Base-by-base conservation (phyloP, 345 rosid species). In the Brassica cretica region DNA sequence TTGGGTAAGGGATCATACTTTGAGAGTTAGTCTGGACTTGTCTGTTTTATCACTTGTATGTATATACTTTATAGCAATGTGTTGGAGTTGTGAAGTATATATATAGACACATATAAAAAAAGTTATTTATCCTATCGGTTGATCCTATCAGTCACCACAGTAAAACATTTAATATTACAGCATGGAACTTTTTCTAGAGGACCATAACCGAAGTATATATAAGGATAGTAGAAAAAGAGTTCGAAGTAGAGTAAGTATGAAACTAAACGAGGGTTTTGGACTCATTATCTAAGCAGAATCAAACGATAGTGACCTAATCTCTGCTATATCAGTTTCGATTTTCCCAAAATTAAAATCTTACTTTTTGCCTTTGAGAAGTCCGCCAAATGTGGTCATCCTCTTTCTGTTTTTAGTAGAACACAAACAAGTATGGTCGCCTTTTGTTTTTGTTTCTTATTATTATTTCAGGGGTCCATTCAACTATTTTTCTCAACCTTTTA, bases 1-100 rank as follows among this genome's bases (percentile, higher is more conserved):
- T 84, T 69, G 39, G 24, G 82, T 81, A 94, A 1, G 93, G 92
- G 62, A 94, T 83, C 98, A 94, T 93, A 19, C 11, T 61, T 33
- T 76, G 58, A 35, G 63, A 14, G 29, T 27, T 25, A 25, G 49
- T 18, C 3, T 66, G 14, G 59, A 14, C 14, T 35, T 41, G 41
- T 9, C 6, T 58, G 5, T 71, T 62, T 58, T 18, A 24, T 59
- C n/a, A 59, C 14, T n/a, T 71, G 12, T 8, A 4, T 32, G 24
- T 35, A n/a, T 41, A 15, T 35, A 70, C n/a, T 0, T 27, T 27
- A 27, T 27, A 27, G 59, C 5, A 32, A 15, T 70, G 71, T 64
- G 51, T 53, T 64, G 24, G 76, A 55, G 65, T 68, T 44, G 33
- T 5, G 21, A 9, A 3, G 29, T 59, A 10, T 27, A 27, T 27